These are phyloP conservation scores for Saccharomycopsis crataegensis DNA, from an alignment of 1,139 yeast species.

Conservation along the genomic window DNA sequence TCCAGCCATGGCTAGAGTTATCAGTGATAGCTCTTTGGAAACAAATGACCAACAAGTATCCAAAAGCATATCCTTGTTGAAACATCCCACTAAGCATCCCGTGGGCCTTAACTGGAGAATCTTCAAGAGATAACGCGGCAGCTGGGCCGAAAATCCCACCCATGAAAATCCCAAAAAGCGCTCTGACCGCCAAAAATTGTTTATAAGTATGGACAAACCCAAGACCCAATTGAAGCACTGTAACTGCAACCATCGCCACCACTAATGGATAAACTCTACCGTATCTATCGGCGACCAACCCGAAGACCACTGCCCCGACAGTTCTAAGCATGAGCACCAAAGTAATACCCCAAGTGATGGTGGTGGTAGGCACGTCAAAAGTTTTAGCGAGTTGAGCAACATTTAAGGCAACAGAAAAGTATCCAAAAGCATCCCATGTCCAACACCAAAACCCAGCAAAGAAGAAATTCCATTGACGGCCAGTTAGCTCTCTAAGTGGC, in stretches of 20 bases:
- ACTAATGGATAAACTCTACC: conserved; percentile 72
- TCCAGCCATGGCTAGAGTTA: conserved; percentile 44
- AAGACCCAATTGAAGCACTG: conserved; percentile 59
- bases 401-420: conserved; percentile 60
- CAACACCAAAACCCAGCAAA: conserved; percentile 60
- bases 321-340: conserved; percentile 72
- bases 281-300: conserved; percentile 56
- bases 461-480: conserved; percentile 56
- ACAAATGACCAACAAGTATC: conserved; percentile 56
- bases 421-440: conserved; percentile 78
- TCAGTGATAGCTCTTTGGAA: conserved; percentile 56
- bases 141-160: conserved; percentile 69
- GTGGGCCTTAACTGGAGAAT: conserved; percentile 52
- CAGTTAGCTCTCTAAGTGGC: conserved; percentile 37
- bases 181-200: conserved; percentile 63
- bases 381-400: conserved; percentile 48
- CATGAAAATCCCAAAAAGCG: conserved; percentile 60
- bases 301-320: conserved; percentile 70
- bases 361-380: conserved; percentile 42
- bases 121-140: conserved; percentile 61
- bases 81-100: conserved; percentile 61
- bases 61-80: conserved; percentile 71
- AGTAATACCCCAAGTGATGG: conserved; percentile 75
- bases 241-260: conserved; percentile 43
- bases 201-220: conserved; percentile 60